Evolutionary conservation across 441 rosid species (phyloP).

Genomic region (Gossypium trilobum): DNA sequence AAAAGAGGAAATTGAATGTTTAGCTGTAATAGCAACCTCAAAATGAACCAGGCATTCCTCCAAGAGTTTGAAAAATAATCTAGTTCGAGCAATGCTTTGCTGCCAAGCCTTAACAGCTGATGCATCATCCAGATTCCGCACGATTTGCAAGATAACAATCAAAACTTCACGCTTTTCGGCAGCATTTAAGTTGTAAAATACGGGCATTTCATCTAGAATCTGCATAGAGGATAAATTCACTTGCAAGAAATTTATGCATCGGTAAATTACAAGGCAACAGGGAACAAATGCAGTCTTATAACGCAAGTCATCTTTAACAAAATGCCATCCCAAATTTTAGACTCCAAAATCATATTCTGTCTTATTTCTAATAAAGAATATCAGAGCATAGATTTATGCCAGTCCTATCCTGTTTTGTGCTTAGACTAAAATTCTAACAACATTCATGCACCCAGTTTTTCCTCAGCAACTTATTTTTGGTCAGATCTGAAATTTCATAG

Average conservation of each 20-base stretch:
- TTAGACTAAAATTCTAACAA: not conserved
- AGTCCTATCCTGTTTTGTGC: not conserved
- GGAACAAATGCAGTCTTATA: not conserved
- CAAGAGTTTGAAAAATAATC: conserved; percentile 92
- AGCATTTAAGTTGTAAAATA: conserved; percentile 88
- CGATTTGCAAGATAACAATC: conserved; percentile 79
- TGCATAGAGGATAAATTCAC: conserved; percentile 37
- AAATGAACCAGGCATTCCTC: conserved; percentile 93
- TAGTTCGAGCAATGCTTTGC: conserved; percentile 95
- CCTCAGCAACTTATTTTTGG: not conserved
- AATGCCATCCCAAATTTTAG: not conserved
- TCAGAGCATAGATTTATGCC: not conserved
- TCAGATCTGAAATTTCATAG: not conserved
- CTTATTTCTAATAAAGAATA: not conserved
- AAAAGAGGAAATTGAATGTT: conserved; percentile 17
- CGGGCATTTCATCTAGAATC: conserved; percentile 99
- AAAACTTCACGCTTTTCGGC: conserved; percentile 97
- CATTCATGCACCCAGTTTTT: not conserved
- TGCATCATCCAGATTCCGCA: conserved; percentile 88
- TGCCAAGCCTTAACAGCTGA: conserved; percentile 97
- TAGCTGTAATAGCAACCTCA: conserved; percentile 52
- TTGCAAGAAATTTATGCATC: not conserved
- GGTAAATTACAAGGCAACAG: not conserved
- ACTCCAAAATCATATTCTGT: not conserved
- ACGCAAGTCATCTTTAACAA: not conserved